These are phyloP conservation scores for Calonectria pteridis DNA, from an alignment of 2,329 filamentous ascomycete species.

Conservation along the genomic window DNA sequence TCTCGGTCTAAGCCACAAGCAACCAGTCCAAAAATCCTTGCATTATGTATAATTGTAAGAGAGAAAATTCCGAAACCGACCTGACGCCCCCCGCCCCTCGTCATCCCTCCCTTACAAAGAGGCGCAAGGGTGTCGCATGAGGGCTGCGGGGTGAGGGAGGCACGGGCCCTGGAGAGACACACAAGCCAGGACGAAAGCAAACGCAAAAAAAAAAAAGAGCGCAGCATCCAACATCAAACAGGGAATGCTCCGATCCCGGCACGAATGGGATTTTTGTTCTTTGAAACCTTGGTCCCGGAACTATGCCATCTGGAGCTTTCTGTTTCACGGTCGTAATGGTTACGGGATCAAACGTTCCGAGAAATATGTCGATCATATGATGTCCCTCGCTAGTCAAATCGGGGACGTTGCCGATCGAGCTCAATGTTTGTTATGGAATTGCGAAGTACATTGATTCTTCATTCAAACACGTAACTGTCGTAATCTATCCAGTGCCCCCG, in stretches of 20 bases:
- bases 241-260: slow-evolving; percentile 1
- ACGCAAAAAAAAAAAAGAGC: not conserved
- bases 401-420: not conserved
- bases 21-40: not conserved
- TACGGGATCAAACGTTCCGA: not conserved
- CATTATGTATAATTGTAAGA: not conserved
- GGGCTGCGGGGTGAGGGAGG: not conserved
- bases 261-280: not conserved
- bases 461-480: not conserved
- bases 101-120: not conserved
- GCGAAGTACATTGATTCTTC: slow-evolving; percentile 7
- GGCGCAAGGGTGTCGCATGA: slow-evolving; percentile 4
- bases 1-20: not conserved
- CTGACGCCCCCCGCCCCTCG: not conserved
- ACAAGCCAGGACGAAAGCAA: not conserved
- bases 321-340: not conserved
- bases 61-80: not conserved
- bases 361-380: not conserved
- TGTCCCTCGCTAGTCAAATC: not conserved
- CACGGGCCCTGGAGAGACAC: not conserved
- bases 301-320: not conserved
- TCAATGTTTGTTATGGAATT: not conserved
- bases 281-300: not conserved
- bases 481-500: slow-evolving; percentile 8
- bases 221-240: not conserved